Percentiles rank a stretch among this genome's conserved stretches.
Evolutionary conservation across 306 rosid species (phyloP).

Genomic region (Fagus crenata): DNA sequence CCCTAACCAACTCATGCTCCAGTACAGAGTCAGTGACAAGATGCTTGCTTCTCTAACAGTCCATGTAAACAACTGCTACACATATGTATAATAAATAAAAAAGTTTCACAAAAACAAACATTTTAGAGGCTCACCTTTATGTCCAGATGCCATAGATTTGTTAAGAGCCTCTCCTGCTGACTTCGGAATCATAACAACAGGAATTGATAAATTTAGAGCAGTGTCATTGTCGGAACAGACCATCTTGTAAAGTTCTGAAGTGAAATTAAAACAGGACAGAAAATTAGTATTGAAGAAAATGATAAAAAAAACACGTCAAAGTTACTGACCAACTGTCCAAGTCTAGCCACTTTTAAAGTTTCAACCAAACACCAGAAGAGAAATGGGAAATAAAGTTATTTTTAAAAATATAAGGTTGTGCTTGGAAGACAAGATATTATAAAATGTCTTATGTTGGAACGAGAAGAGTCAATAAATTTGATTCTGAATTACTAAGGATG

Average conservation of each 20-base stretch:
- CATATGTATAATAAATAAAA: background rate
- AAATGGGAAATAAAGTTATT: background rate
- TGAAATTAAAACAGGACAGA: constrained; percentile 15
- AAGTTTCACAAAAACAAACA: constrained; percentile 16
- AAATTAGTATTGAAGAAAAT: constrained; percentile 2
- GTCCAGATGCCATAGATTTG: constrained; percentile 46
- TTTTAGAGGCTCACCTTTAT: constrained; percentile 47
- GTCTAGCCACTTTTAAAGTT: background rate
- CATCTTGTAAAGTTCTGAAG: constrained; percentile 67
- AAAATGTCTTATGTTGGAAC: background rate
- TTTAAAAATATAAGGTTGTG: background rate
- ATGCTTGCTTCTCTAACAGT: background rate
- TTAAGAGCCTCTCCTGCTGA: constrained; percentile 57
- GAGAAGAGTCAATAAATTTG: background rate
- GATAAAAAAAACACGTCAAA: background rate
- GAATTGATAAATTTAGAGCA: constrained; percentile 56
- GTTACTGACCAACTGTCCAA: background rate
- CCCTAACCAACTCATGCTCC: background rate
- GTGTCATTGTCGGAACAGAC: constrained; percentile 52
- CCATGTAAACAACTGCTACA: background rate
- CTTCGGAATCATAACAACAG: constrained; percentile 62
- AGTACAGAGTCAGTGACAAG: background rate
- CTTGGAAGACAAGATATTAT: background rate
- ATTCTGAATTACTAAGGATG: background rate
- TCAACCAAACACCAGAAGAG: background rate